Percentiles rank a stretch among this genome's conserved stretches.
Evolutionary conservation across 2,329 filamentous ascomycete species (phyloP).

Genomic region (Lomentospora prolificans): DNA sequence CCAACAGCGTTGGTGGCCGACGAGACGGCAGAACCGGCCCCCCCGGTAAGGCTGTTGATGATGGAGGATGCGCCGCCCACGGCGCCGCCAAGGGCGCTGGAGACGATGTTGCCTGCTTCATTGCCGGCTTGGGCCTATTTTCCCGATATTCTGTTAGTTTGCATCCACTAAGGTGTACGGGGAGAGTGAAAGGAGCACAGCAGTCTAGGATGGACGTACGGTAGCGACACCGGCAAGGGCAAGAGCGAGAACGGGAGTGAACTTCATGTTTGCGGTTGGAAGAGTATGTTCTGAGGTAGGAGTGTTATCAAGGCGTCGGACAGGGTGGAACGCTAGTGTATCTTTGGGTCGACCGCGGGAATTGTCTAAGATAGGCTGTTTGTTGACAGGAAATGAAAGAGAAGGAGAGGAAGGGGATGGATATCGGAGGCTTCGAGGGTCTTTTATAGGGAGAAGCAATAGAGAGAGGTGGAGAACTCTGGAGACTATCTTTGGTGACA

Average conservation of each 20-base stretch:
- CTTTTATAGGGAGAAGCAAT: background rate
- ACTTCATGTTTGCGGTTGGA: conserved; percentile 24
- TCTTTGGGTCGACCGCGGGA: background rate
- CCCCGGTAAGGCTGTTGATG: background rate
- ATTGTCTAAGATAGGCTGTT: background rate
- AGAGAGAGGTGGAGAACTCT: background rate
- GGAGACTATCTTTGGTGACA: background rate
- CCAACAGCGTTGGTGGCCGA: conserved; percentile 10
- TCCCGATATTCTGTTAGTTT: background rate
- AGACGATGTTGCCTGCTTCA: conserved; percentile 11
- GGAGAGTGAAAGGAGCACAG: background rate
- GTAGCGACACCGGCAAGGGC: conserved; percentile 22
- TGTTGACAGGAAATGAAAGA: background rate
- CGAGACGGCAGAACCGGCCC: background rate
- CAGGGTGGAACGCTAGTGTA: background rate
- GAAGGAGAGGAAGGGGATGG: background rate
- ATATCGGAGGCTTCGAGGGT: background rate
- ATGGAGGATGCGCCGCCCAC: conserved; percentile 9
- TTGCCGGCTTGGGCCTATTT: conserved; percentile 9
- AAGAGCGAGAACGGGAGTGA: conserved; percentile 22
- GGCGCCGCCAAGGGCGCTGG: conserved; percentile 12
- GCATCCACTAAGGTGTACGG: background rate
- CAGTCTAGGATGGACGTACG: conserved; percentile 16
- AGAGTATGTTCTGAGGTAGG: background rate
- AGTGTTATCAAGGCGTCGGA: background rate